These are phyloP conservation scores for Scedosporium dehoogii DNA, from an alignment of 2,329 filamentous ascomycete species.

Conservation along the genomic window DNA sequence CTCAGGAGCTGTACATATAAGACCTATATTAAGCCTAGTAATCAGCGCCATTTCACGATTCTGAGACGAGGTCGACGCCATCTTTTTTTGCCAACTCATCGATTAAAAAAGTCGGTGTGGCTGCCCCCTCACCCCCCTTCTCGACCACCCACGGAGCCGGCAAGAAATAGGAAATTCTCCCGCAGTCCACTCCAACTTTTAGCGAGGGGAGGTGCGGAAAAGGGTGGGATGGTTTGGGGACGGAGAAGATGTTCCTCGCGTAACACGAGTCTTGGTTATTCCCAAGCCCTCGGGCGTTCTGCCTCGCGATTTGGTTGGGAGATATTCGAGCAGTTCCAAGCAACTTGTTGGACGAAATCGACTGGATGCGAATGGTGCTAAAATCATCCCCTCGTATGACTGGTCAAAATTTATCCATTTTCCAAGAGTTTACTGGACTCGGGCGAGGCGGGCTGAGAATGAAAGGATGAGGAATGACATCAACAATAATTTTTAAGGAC, in stretches of 20 bases:
- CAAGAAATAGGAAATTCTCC: background rate
- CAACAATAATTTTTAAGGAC: background rate
- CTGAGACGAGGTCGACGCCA: background rate
- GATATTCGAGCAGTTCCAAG: background rate
- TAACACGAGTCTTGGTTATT: background rate
- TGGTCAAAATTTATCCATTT: constrained; percentile 1
- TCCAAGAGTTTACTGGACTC: background rate
- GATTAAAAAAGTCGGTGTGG: constrained; percentile 5
- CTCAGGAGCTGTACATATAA: background rate
- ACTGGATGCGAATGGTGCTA: background rate
- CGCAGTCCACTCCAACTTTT: background rate
- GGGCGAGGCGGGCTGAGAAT: too few species aligned
- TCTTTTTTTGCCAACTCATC: constrained; percentile 4
- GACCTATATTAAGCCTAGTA: background rate
- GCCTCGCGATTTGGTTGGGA: background rate
- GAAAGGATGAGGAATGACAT: background rate
- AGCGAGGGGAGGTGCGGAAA: background rate
- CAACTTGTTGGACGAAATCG: background rate
- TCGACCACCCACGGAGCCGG: background rate
- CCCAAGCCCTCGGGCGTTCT: background rate
- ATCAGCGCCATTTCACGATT: background rate
- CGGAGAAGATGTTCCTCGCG: background rate
- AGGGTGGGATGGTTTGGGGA: background rate
- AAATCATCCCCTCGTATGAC: background rate
- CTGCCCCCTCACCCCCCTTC: background rate